Conservation (phyloP, 345 rosid species). For the Luvunga scandens region DNA sequence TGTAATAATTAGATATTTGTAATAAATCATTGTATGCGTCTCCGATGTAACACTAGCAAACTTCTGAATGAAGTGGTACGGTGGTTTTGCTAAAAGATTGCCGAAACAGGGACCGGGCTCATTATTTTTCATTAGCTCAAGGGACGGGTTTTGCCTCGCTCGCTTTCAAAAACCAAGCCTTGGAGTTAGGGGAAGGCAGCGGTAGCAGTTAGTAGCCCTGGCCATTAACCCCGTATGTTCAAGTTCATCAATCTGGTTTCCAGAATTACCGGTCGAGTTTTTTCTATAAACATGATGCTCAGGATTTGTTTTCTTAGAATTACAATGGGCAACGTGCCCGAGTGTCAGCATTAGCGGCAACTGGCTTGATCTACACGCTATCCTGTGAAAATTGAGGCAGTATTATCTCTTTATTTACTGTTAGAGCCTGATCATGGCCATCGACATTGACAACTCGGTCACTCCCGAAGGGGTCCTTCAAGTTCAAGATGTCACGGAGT, state of each 20-base stretch:
- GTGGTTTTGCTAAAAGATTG: not conserved
- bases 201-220: too few species aligned
- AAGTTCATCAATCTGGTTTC: not conserved
- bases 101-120: not conserved
- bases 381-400: constrained; percentile 16
- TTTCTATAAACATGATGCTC: not conserved
- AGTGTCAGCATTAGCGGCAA: not conserved
- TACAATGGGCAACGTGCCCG: too few species aligned
- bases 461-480: constrained; percentile 13
- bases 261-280: not conserved
- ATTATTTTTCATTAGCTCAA: not conserved
- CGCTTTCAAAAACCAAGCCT: not conserved
- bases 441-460: not conserved
- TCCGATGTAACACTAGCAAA: not conserved
- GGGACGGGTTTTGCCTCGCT: not conserved
- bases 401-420: not conserved
- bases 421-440: not conserved
- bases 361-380: constrained; percentile 3
- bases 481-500: not conserved
- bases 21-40: not conserved
- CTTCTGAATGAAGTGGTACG: too few species aligned
- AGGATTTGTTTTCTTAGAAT: not conserved
- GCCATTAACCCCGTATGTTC: not conserved
- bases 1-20: not conserved
- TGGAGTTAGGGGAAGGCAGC: not conserved